These are phyloP conservation scores for Podaxis sp. DNA, from an alignment of 768 basidiomycete genomes.

Conservation along the genomic window DNA sequence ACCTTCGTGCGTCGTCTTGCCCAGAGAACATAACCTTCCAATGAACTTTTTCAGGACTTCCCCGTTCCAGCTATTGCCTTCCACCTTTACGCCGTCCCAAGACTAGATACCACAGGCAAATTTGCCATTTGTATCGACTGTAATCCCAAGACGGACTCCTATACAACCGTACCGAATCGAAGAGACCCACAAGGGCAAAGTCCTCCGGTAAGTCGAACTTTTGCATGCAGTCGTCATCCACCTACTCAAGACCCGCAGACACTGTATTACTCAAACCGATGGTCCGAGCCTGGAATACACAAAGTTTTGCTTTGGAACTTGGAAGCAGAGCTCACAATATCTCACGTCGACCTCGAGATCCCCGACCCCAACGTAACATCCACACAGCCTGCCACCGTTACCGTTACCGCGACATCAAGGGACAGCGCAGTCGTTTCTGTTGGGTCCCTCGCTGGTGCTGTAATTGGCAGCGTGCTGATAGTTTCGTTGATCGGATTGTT, in stretches of 20 bases:
- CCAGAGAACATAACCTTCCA: neutral
- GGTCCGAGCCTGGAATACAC: neutral
- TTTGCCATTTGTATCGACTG: neutral
- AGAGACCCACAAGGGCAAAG: neutral
- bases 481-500: neutral
- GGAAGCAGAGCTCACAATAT: neutral
- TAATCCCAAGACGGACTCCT: neutral
- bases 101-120: neutral
- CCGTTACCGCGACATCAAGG: neutral
- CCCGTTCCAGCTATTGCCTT: neutral
- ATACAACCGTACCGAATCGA: neutral
- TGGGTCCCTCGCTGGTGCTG: neutral
- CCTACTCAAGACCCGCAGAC: neutral
- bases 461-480: neutral
- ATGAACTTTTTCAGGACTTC: neutral
- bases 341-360: neutral
- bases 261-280: neutral
- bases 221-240: neutral
- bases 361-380: neutral
- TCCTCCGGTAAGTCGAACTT: neutral
- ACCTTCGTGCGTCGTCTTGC: neutral
- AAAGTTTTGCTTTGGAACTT: neutral
- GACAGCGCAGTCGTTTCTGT: neutral
- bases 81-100: neutral
- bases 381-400: neutral